Evolutionary conservation across 768 basidiomycete genomes (phyloP).

Genomic region (Boletus bicolor): DNA sequence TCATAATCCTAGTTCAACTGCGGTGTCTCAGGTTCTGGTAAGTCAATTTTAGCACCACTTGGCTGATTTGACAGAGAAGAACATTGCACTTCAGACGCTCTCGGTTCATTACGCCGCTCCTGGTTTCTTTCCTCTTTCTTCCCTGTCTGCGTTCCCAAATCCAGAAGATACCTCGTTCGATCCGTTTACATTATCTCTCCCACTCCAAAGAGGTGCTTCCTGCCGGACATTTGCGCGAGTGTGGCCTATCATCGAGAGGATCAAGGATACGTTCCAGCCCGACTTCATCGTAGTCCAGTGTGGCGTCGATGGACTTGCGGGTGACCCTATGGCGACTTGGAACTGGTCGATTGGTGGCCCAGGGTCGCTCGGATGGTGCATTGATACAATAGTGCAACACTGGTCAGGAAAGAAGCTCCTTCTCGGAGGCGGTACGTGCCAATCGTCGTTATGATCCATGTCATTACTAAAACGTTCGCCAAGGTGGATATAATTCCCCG

Average conservation of each 20-base stretch:
- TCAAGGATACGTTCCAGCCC: conserved; percentile 62
- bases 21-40: conserved; percentile 47
- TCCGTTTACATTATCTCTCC: conserved; percentile 75
- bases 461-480: conserved; percentile 8
- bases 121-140: conserved; percentile 78
- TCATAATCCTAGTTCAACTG: conserved; percentile 36
- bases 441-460: background rate
- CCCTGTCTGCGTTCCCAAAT: conserved; percentile 46
- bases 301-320: conserved; percentile 83
- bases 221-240: conserved; percentile 56
- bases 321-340: conserved; percentile 74
- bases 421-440: conserved; percentile 66
- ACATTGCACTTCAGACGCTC: conserved; percentile 48
- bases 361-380: conserved; percentile 71
- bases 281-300: conserved; percentile 83
- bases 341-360: conserved; percentile 61
- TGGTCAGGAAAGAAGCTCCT: conserved; percentile 65
- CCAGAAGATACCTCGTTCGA: conserved; percentile 37
- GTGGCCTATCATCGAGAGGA: conserved; percentile 60
- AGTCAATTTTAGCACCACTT: conserved; percentile 6
- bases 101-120: conserved; percentile 82
- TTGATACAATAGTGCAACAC: conserved; percentile 45
- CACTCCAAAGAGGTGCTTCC: conserved; percentile 71
- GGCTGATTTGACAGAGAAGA: background rate
- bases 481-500: conserved; percentile 80